Evolutionary conservation across 148 eudicot genomes (phyloP).

Genomic region (Vaccinium myrtillus): DNA sequence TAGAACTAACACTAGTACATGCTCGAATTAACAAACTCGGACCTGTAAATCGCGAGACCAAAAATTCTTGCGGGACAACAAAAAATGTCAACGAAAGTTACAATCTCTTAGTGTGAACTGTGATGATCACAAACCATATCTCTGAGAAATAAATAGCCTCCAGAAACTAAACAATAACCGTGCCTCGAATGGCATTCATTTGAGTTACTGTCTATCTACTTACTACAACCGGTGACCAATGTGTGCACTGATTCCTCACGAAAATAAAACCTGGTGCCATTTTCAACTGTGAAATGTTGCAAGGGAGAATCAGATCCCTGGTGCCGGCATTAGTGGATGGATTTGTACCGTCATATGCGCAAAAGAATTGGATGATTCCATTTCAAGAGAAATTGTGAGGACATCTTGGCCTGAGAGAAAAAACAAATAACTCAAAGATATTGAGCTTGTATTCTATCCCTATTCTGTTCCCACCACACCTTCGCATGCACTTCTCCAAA

Average conservation of each 20-base stretch:
- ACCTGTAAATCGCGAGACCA: not conserved
- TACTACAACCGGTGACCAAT: not conserved
- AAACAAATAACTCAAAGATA: constrained; percentile 14
- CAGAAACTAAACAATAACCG: not conserved
- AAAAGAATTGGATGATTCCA: not conserved
- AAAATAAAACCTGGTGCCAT: constrained; percentile 6
- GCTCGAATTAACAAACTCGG: not conserved
- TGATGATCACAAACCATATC: not conserved
- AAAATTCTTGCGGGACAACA: not conserved
- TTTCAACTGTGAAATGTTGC: not conserved
- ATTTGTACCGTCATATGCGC: not conserved
- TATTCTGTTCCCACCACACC: constrained; percentile 25
- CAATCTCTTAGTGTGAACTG: constrained; percentile 9
- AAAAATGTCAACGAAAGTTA: not conserved
- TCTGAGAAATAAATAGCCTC: not conserved
- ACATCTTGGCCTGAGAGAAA: not conserved
- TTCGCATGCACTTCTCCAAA: constrained; percentile 23
- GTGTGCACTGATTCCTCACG: not conserved
- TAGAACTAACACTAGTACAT: not conserved
- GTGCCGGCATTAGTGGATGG: not conserved
- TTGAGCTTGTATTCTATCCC: constrained; percentile 26
- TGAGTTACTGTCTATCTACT: not conserved
- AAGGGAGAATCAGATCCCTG: not conserved
- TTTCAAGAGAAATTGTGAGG: not conserved
- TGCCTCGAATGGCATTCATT: not conserved